Conservation (phyloP, 768 basidiomycete genomes). For the Hirschioporus abietinus region DNA sequence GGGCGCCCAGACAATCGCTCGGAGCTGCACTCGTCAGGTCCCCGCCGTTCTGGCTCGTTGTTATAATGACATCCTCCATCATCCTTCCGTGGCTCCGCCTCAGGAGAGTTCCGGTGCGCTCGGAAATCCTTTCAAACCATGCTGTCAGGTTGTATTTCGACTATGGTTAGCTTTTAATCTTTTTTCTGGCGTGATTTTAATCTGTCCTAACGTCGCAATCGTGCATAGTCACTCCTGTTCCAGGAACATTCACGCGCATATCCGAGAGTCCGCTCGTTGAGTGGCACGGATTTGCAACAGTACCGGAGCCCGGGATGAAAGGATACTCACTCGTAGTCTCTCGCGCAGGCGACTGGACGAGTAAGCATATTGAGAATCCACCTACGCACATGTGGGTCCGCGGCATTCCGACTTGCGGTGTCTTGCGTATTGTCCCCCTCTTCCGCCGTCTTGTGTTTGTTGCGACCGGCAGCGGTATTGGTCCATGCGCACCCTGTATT, state of each 20-base stretch:
- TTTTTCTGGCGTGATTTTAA: conserved; percentile 26
- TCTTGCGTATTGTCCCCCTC: conserved; percentile 47
- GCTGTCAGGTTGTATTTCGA: conserved; percentile 56
- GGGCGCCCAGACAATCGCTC: conserved; percentile 29
- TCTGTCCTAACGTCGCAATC: neutral
- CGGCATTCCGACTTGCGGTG: conserved; percentile 50
- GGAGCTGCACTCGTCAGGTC: conserved; percentile 38
- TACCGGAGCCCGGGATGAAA: conserved; percentile 41
- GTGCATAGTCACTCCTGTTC: conserved; percentile 34
- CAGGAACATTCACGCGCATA: conserved; percentile 42
- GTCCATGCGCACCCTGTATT: conserved; percentile 54
- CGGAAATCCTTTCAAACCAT: conserved; percentile 50
- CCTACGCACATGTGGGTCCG: conserved; percentile 53
- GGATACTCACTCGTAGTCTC: conserved; percentile 55
- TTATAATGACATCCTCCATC: conserved; percentile 49
- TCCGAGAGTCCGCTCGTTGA: conserved; percentile 46
- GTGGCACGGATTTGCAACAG: conserved; percentile 56
- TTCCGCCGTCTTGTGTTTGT: conserved; percentile 54
- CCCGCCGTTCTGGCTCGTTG: conserved; percentile 51
- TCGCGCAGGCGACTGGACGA: conserved; percentile 57
- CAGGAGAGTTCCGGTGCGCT: conserved; percentile 47
- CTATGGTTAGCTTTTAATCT: conserved; percentile 36
- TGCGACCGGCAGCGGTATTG: conserved; percentile 56
- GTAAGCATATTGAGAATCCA: conserved; percentile 46
- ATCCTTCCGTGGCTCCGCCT: conserved; percentile 57